Evolutionary conservation across 345 rosid species (phyloP).

Genomic region (Populus pruinosa): DNA sequence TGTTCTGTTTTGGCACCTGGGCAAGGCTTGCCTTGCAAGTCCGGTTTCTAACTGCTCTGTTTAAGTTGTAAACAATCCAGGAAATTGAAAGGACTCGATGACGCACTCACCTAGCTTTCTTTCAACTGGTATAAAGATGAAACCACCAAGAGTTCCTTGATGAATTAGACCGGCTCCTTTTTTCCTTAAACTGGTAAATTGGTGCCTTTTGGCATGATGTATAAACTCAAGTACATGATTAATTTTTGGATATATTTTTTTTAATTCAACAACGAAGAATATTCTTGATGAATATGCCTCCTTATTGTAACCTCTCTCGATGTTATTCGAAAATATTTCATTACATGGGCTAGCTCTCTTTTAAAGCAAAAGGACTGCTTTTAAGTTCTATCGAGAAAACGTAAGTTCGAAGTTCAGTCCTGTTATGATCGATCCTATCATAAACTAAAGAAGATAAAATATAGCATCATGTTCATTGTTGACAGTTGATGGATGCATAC

Average conservation of each 20-base stretch:
- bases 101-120: conserved; percentile 2
- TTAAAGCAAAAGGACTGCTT: background rate
- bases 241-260: too few species aligned
- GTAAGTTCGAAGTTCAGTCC: background rate
- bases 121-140: background rate
- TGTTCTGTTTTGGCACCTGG: background rate
- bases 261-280: too few species aligned
- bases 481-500: too few species aligned
- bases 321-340: background rate
- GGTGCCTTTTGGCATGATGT: background rate
- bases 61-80: background rate
- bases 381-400: background rate
- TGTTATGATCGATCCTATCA: background rate
- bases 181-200: background rate
- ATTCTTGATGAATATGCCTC: too few species aligned
- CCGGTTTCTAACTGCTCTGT: conserved; percentile 16
- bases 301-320: too few species aligned
- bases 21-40: conserved; percentile 45
- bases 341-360: background rate
- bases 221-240: background rate
- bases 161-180: background rate
- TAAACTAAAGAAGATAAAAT: background rate
- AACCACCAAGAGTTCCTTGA: background rate
- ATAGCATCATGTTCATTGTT: too few species aligned
- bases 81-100: conserved; percentile 15